Conservation (phyloP, 495 filamentous ascomycete genomes). For the Tuber brumale region DNA sequence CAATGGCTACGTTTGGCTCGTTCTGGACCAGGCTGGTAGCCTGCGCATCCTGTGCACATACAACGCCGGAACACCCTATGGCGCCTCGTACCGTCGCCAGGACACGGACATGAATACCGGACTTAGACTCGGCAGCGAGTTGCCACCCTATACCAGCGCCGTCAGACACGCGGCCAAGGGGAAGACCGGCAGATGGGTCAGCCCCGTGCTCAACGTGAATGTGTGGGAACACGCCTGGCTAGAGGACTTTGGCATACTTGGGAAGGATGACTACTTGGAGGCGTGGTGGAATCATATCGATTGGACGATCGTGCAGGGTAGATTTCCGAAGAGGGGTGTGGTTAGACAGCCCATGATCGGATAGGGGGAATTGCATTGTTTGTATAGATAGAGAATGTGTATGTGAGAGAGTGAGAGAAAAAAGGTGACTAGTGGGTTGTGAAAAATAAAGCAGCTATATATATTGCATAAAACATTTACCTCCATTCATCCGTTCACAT, state of each 20-base stretch:
- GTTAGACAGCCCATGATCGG: not conserved
- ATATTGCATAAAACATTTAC: not conserved
- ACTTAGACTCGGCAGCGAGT: conserved; percentile 21
- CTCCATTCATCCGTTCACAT: not conserved
- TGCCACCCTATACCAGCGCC: conserved; percentile 5
- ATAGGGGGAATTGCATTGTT: not conserved
- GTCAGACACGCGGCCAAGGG: conserved; percentile 44
- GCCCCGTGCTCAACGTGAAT: conserved; percentile 80
- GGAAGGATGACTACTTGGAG: conserved; percentile 70
- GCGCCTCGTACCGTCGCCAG: conserved; percentile 75
- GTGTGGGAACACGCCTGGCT: conserved; percentile 96
- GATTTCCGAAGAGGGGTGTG: conserved; percentile 7
- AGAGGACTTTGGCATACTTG: conserved; percentile 70
- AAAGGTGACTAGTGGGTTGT: not conserved
- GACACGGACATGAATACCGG: conserved; percentile 71
- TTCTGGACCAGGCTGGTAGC: conserved; percentile 48
- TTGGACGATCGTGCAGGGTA: conserved; percentile 61
- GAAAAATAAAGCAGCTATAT: conserved; percentile 5
- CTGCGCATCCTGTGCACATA: conserved; percentile 82
- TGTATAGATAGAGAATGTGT: not conserved
- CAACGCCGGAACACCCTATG: conserved; percentile 81
- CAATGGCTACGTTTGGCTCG: conserved; percentile 92
- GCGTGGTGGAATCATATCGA: conserved; percentile 82
- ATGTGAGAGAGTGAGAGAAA: not conserved
- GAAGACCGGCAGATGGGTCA: conserved; percentile 53